Percentiles rank a stretch among this genome's conserved stretches.
These are phyloP conservation scores for Neofusicoccum kwambonambiense DNA, from an alignment of 2,329 filamentous ascomycete species.

Conservation along the genomic window DNA sequence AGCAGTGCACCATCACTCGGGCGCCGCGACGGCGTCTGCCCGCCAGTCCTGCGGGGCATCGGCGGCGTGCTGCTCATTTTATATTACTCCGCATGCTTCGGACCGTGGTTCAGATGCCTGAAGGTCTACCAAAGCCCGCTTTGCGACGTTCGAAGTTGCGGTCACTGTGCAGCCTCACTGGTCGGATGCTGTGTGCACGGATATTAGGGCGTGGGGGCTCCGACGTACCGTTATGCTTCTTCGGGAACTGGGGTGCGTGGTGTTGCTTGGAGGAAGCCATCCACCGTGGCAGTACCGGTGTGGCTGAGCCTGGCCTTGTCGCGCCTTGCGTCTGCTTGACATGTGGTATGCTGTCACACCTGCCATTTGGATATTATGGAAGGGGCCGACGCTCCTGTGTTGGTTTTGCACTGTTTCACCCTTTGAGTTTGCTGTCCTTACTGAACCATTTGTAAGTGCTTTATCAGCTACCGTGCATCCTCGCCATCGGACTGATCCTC, in stretches of 20 bases:
- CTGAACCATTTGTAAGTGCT: background rate
- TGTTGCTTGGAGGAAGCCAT: too few species aligned
- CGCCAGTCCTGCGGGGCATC: background rate
- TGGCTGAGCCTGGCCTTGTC: too few species aligned
- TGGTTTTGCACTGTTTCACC: background rate
- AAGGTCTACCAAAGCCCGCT: background rate
- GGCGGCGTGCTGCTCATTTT: background rate
- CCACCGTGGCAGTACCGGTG: too few species aligned
- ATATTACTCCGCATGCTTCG: background rate
- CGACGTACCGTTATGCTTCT: too few species aligned
- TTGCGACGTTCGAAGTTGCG: constrained; percentile 9
- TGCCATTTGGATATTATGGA: background rate
- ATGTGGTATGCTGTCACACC: background rate
- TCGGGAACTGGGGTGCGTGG: too few species aligned
- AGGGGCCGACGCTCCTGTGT: background rate
- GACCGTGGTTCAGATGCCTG: constrained; percentile 7
- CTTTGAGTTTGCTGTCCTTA: background rate
- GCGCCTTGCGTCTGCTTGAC: too few species aligned
- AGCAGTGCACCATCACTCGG: too few species aligned
- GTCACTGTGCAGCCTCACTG: background rate
- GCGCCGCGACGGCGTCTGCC: too few species aligned
- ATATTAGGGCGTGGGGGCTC: too few species aligned
- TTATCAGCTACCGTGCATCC: background rate
- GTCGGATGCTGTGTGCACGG: too few species aligned
- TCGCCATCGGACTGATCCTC: background rate